Evolutionary conservation across 306 rosid species (phyloP), one percentile per base, ranked within the genome.

Genomic region (Citrullus mucosospermus): DNA sequence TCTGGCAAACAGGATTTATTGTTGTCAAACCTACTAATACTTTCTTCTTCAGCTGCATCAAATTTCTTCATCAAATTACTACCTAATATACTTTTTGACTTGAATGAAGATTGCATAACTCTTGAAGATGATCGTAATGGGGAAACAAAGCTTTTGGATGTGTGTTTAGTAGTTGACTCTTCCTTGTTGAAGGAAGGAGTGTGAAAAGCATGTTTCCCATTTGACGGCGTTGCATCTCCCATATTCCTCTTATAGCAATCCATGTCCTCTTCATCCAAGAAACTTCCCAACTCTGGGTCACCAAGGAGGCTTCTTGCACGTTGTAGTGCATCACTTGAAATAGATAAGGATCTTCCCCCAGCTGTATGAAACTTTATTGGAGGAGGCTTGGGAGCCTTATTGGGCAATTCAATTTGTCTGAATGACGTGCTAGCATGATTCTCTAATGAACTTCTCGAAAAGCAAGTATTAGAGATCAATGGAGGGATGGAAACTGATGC

Each of bases 261-360:
- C n/a, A 65, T 57, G 65, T 85, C 88, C 76, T 78, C 86, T 78
- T 83, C 94, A 63, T 84, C 80, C 57, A 89, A 85, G 75, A 92
- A 85, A 79, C 78, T 83, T 39, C 93, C 97, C 57, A 92, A 81
- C 58, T 92, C 98, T 28, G 97, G 91, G 43, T 94, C 95, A 78
- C 96, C 93, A 75, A 94, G 98, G 85, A 94, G 95, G 81, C 82
- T 86, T 85, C 87, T 86, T 41, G 98, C 98, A 54, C 93, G 98
- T 60, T 86, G 85, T 36, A 94, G 76, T 15, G 98, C 98, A 72
- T 86, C 89, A 68, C 82, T 83, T 8, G 97, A 92, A 80, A 94
- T 82, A 53, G 96, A 94, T 81, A 94, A 62, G 48, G 97, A 92
- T 85, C 92, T 92, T 80, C 96, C 96, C 12, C 97, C 96, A 0